Conservation (phyloP, 148 eudicot species). For the Polygonum aviculare region DNA sequence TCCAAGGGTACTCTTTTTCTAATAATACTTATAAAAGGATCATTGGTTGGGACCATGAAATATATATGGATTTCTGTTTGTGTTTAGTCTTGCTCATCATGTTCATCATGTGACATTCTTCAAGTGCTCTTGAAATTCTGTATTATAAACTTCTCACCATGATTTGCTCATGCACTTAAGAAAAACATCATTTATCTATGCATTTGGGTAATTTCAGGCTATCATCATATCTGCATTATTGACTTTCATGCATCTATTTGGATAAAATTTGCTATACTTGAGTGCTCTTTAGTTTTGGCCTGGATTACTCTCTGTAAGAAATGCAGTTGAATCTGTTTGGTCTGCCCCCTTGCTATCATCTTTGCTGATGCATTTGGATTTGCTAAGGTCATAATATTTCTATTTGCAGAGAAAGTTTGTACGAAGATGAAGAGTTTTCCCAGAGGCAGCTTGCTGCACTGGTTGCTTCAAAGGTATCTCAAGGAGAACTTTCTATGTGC, state of each 20-base stretch:
- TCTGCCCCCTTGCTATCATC: background rate
- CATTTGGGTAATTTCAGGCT: background rate
- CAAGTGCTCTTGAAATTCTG: background rate
- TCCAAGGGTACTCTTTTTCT: background rate
- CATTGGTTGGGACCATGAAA: background rate
- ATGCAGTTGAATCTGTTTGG: background rate
- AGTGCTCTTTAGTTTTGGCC: background rate
- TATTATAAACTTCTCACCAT: background rate
- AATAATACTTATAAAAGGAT: background rate
- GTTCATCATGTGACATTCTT: background rate
- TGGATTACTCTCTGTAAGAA: background rate
- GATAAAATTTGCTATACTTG: background rate
- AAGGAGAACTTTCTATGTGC: background rate
- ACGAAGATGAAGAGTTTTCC: constrained; percentile 83
- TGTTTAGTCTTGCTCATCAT: background rate
- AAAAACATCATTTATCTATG: background rate
- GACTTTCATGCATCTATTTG: background rate
- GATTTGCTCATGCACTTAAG: background rate
- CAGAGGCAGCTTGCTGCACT: constrained; percentile 82
- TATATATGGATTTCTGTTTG: background rate
- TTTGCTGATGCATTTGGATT: background rate
- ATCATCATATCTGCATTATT: background rate
- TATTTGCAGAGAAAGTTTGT: constrained; percentile 76
- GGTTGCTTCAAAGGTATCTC: constrained; percentile 76
- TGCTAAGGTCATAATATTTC: background rate